phyloP scores from a whole-genome alignment of 2,329 filamentous ascomycete genomes.

The Fusarium beomiforme region DNA sequence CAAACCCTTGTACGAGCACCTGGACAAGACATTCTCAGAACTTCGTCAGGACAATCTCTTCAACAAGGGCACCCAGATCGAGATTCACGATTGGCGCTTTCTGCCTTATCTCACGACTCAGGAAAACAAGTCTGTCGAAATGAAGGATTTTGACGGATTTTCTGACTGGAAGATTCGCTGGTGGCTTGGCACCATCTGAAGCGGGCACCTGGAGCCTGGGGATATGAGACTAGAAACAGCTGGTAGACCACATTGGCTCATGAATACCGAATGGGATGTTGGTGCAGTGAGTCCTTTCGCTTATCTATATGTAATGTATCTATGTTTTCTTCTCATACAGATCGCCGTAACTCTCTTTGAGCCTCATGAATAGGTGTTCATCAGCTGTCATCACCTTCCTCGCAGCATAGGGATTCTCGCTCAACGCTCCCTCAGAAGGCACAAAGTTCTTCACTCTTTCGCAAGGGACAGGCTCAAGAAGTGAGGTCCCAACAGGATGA shows the following conservation, averaged over 20 bases:
- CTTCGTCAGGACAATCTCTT: conserved; percentile 41
- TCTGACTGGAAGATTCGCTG: conserved; percentile 56
- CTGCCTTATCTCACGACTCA: conserved; percentile 52
- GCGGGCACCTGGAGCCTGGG: neutral
- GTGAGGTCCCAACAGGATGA: conserved; percentile 65
- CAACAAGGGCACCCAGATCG: conserved; percentile 42
- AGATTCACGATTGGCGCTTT: conserved; percentile 60
- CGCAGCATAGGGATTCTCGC: conserved; percentile 60
- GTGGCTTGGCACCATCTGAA: conserved; percentile 55
- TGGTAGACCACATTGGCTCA: neutral
- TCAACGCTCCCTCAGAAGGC: conserved; percentile 44
- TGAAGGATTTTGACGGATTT: conserved; percentile 49
- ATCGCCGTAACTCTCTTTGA: conserved; percentile 67
- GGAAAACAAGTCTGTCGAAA: conserved; percentile 48
- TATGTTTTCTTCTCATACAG: conserved; percentile 59
- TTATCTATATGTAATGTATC: neutral
- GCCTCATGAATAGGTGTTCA: conserved; percentile 70
- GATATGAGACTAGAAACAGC: neutral
- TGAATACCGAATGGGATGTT: neutral
- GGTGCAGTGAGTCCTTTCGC: neutral
- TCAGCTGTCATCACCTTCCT: conserved; percentile 69
- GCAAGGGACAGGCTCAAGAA: conserved; percentile 69
- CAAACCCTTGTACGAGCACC: conserved; percentile 44
- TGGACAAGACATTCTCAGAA: conserved; percentile 49
- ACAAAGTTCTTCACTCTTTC: conserved; percentile 59